Evolutionary conservation across 352 stramenopile species (phyloP), one percentile per base, ranked within the genome.

Genomic region (Globisporangium spiculum): DNA sequence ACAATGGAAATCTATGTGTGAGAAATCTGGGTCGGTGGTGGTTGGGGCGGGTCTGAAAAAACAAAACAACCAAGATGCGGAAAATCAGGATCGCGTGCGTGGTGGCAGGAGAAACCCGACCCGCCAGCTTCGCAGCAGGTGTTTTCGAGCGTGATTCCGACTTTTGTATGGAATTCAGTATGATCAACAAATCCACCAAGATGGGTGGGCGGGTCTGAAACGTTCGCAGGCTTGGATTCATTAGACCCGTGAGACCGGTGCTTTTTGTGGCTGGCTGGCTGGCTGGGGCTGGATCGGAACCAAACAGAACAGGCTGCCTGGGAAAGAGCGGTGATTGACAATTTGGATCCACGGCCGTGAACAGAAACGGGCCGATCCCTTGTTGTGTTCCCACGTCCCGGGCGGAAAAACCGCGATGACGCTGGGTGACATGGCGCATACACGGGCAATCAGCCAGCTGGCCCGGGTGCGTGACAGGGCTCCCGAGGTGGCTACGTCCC

Each of bases 391-490:
- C 32, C n/a, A 53, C 34, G 10, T 44, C 6, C 44, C 16, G 34
- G 26, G 18, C 4, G 20, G 22, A 50, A 16, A 65, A 58, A 26
- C 12, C 14, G 36, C 41, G 63, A 16, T 60, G 63, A 60, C 52
- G 53, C 60, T 66, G 46, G 30, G 46, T n/a, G 50, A 30, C 63
- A 68, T 68, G 62, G 62, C 62, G 62, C 62, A 67, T 67, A 63
- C 24, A 46, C 50, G n/a, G 41, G 16, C 41, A 18, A 22, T 20
- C 55, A 61, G 27, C 55, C 55, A 61, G 27, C 55, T 61, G 55
- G 55, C 18, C 2, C 12, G 53, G 26, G 5, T 59, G 53, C 53
- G 26, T 59, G 53, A 59, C 53, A 38, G 55, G n/a, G n/a, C 20
- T 18, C n/a, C 20, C 20, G 48, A 14, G 55, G 55, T 61, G 55